Percentiles rank a stretch among this genome's conserved stretches.
Conservation (phyloP, 176 grass and related monocot species). For the Lolium rigidum region DNA sequence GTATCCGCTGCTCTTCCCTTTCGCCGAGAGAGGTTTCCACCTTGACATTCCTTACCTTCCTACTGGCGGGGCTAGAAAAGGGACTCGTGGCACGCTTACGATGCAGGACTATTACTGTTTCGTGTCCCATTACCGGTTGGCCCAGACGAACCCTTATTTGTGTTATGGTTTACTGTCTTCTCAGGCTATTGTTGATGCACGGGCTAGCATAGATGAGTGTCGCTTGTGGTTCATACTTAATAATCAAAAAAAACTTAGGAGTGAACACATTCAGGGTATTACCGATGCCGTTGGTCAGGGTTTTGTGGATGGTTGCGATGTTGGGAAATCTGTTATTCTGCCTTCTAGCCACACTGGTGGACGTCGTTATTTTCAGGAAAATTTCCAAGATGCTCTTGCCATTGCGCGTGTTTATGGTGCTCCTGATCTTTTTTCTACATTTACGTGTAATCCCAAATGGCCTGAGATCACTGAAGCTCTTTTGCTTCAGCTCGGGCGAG, state of each 20-base stretch:
- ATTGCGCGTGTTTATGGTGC: neutral
- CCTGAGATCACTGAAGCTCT: neutral
- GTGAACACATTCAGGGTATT: neutral
- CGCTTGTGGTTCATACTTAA: neutral
- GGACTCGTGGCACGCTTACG: neutral
- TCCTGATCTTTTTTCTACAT: neutral
- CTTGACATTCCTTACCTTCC: neutral
- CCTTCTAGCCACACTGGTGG: neutral
- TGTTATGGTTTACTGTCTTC: neutral
- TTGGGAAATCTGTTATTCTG: neutral
- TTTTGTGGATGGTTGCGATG: neutral
- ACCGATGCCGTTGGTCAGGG: neutral
- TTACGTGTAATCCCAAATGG: neutral
- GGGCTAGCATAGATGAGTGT: neutral
- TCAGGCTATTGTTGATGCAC: neutral
- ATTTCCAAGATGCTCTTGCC: neutral
- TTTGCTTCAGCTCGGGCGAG: neutral
- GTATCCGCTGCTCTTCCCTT: neutral
- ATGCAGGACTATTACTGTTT: neutral
- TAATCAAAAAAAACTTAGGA: neutral
- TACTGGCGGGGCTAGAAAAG: no score
- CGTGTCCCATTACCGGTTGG: neutral
- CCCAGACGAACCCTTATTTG: neutral
- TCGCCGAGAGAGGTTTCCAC: neutral
- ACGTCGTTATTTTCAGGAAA: neutral